Base-by-base conservation (phyloP, 495 filamentous ascomycete species). In the Aspergillus biplanus region DNA sequence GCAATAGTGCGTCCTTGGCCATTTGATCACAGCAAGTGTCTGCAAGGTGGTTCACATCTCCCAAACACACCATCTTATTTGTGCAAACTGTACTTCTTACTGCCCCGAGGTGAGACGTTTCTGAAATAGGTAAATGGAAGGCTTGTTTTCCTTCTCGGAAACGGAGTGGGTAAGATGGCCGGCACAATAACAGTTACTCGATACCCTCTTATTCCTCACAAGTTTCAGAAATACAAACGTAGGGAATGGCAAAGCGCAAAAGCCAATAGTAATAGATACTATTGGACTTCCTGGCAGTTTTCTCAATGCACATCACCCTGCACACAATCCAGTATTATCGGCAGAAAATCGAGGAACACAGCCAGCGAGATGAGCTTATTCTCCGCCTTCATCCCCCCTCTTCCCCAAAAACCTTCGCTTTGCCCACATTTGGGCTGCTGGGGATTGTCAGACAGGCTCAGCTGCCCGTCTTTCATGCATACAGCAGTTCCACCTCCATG, bases 401-500 rank as follows among this genome's bases (percentile, higher is more conserved):
- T 16, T 21, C 48, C 48, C 48, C 31, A 55, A 32, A 32, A 61
- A 35, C 50, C 15, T 33, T 44, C 44, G n/a, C 42, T 44, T 61
- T 33, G 49, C 44, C 49, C 49, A 54, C 49, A 37, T 46, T 46
- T 42, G 56, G 21, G 21, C 50, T 48, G 44, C 58, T 52, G 34
- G 49, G 33, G 21, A 62, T 37, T 50, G 50, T 62, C 56, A 54
- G 31, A 46, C 11, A 44, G 39, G 68, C 65, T 70, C 68, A 70
- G 68, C 68, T 70, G 68, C 65, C 65, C 63, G 62, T 58, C 64
- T 63, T 64, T 56, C 65, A 59, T 67, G 68, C 68, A 67, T 18
- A 44, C 27, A 56, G 58, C 66, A 48, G 65, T 70, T 65, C 68
- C 65, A 70, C 68, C 47, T 44, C 8, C 11, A 58, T 35, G 57